A percentile compares a stretch with the other conserved stretches of the same genome.
Evolutionary conservation across 345 rosid genomes (phyloP).

Genomic region (Aquilaria malaccensis): DNA sequence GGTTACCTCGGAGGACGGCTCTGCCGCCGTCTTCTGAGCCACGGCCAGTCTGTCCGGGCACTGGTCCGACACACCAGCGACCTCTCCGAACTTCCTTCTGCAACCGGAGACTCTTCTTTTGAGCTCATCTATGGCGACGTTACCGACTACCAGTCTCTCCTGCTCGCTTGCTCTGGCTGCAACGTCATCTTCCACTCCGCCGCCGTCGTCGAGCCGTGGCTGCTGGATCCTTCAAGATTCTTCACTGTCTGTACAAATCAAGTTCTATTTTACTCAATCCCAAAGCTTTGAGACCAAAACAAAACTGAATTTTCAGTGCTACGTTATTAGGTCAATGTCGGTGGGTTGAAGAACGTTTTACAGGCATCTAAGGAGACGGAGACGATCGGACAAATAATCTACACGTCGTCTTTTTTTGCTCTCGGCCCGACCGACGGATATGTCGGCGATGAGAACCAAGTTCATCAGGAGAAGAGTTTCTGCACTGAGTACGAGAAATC

Average conservation of each 20-base stretch:
- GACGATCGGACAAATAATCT: constrained; percentile 51
- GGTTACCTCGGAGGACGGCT: constrained; percentile 82
- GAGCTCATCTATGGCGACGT: constrained; percentile 81
- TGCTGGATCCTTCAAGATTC: constrained; percentile 76
- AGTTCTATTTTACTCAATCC: background rate
- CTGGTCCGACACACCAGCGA: constrained; percentile 82
- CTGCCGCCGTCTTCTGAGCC: constrained; percentile 55
- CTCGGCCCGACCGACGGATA: constrained; percentile 80
- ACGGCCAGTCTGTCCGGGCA: constrained; percentile 66
- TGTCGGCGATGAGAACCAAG: constrained; percentile 71
- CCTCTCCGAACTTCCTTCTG: constrained; percentile 46
- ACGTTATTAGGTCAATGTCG: constrained; percentile 62
- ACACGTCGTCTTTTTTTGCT: constrained; percentile 90
- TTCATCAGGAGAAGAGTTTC: constrained; percentile 60
- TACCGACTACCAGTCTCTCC: constrained; percentile 55
- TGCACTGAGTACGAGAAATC: constrained; percentile 89
- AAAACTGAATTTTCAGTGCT: background rate
- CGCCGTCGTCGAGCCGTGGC: constrained; percentile 91
- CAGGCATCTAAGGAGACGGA: constrained; percentile 54
- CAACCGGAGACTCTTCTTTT: constrained; percentile 17
- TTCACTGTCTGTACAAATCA: constrained; percentile 35
- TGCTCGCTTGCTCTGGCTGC: constrained; percentile 62
- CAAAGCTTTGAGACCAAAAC: background rate
- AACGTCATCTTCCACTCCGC: constrained; percentile 76
- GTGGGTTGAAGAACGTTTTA: constrained; percentile 69